Percentiles rank a stretch among this genome's conserved stretches.
phyloP scores from a whole-genome alignment of 2,329 filamentous ascomycete genomes.

The Acrocalymma vagum region DNA sequence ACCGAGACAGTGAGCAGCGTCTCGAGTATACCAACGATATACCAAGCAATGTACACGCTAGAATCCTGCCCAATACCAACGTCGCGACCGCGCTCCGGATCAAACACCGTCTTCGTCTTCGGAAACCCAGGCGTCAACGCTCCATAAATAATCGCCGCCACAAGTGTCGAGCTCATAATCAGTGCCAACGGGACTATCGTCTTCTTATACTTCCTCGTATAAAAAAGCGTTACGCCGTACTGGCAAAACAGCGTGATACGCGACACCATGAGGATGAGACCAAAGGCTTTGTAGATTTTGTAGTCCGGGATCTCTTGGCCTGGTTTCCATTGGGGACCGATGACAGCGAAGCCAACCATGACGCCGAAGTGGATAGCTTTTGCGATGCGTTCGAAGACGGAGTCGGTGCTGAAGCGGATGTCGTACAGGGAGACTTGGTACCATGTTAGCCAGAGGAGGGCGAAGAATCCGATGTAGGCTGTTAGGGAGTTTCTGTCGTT shows the following conservation, averaged over 20 bases:
- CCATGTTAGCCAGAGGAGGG: conserved; percentile 75
- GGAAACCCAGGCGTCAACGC: conserved; percentile 40
- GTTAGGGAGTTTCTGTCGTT: conserved; percentile 54
- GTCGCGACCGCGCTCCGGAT: too few relatives aligned
- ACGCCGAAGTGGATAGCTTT: conserved; percentile 69
- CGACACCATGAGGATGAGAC: conserved; percentile 49
- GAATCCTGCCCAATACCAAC: conserved; percentile 17
- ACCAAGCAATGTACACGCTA: conserved; percentile 61
- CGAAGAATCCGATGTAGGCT: conserved; percentile 62
- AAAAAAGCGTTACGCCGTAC: conserved; percentile 47
- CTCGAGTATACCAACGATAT: conserved; percentile 51
- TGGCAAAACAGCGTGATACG: conserved; percentile 47
- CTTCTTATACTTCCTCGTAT: conserved; percentile 37
- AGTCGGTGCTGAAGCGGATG: conserved; percentile 71
- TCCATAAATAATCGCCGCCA: conserved; percentile 45
- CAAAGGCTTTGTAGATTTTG: conserved; percentile 52
- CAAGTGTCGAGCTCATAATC: conserved; percentile 41
- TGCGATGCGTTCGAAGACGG: conserved; percentile 67
- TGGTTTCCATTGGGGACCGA: conserved; percentile 55
- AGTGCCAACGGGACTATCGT: conserved; percentile 42
- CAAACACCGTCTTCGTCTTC: conserved; percentile 9
- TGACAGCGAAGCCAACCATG: conserved; percentile 71
- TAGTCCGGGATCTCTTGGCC: conserved; percentile 49
- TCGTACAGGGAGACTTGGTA: conserved; percentile 70
- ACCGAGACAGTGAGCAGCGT: conserved; percentile 39